Base-by-base conservation (phyloP, 2,329 filamentous ascomycete species). In the Cryphonectria parasitica region DNA sequence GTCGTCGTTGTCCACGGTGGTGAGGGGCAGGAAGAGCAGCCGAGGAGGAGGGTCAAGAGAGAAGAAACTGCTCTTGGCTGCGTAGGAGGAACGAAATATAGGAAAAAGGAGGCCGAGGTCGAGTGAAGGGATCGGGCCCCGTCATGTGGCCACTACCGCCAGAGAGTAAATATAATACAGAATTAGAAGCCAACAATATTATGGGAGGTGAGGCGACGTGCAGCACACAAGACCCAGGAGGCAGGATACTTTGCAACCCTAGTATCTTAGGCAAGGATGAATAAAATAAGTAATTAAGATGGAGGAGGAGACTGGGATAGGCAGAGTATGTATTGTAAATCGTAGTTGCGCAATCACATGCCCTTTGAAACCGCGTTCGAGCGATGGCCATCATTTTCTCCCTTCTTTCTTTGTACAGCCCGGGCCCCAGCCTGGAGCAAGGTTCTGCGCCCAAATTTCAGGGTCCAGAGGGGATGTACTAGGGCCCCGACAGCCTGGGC, bases 141-240 rank as follows among this genome's bases (percentile, higher is more conserved):
- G 69, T 64, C 69, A 70, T 70, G 58, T 70, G 64, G 69, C 64
- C 65, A n/a, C 22, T 56, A 31, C 58, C 64, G 45, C 69, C 64
- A 64, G 64, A 56, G 58, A 60, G 7, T 45, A 68, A 68, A 67
- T 60, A 58, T 39, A 15, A 63, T 43, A 45, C 52, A 62, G 34
- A 11, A n/a, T 8, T n/a, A 17, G 11, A 28, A 58, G 39, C n/a
- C 25, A 34, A 10, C 54, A 39, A 62, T 25, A 34, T n/a, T n/a
- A 62, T 22, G 11, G 11, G 43, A 45, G 22, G 60, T 28, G 60
- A n/a, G 36, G 7, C 36, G 11, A 28, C 28, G 11, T 28, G 25
- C 25, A 56, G 25, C 25, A 28, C 25, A 56, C 25, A 28, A 28
- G 52, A 11, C 2, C 11, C 25, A 56, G 25, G 11, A 56, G 45